Evolutionary conservation across 805 yeast genomes (phyloP), one percentile per base, ranked within the genome.

Genomic region (Teunomyces lycoperdinae): DNA sequence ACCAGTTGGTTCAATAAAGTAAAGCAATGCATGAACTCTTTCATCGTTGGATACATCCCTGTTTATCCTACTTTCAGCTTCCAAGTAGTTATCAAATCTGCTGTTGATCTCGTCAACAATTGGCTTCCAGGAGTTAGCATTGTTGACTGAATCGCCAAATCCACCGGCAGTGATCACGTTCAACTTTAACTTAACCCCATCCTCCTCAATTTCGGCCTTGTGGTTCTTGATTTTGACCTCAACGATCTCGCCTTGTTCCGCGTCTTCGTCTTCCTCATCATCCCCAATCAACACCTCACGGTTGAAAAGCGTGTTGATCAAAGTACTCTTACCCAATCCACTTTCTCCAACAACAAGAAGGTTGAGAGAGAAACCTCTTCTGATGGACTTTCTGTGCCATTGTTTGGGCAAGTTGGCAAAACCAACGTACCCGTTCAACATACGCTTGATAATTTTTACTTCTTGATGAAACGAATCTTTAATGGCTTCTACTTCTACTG

Each of bases 361-460:
- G 66, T 94, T 94, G 64, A 94, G 80, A 58, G 77, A 80, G 77
- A 94, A 94, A 10, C 99, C 99, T 67, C 73, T 40, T 74, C 70
- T 31, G 52, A 89, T 81, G 2, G 96, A 85, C 69, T 87, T 89
- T 71, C 96, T 84, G 73, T 94, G 98, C 97, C 97, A 94, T 74
- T 94, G 99, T 64, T 91, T 94, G 50, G 99, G 99, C 62, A 94
- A 78, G 71, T 91, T 94, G 56, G 97, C 96, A 71, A 94, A 94
- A 5, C 99, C 99, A 48, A 94, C 99, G 64, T 87, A 91, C 3
- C 96, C 92, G 57, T 85, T 87, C 58, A 92, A 81, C 64, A 89
- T 89, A 58, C 96, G 84, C 58, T 85, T 84, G 60, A 89, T 80
- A 52, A 89, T 74, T 58, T 85, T 85, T 51, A 80, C 70, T 33